A percentile compares a stretch with the other conserved stretches of the same genome.
Evolutionary conservation across 1,139 yeast genomes (phyloP).

Genomic region (Ogataea hybrid): DNA sequence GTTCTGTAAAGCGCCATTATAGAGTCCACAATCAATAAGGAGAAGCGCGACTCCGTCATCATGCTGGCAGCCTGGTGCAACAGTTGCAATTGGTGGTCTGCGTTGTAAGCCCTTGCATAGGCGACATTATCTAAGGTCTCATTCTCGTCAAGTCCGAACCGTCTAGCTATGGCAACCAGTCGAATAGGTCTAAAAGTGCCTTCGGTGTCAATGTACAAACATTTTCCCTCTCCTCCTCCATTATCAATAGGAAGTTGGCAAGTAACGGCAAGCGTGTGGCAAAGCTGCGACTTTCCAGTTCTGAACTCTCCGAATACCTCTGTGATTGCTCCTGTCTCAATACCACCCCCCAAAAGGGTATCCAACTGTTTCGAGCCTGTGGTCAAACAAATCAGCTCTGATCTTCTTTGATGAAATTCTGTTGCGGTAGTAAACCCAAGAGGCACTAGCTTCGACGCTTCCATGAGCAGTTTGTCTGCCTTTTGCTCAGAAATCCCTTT

Average conservation of each 20-base stretch:
- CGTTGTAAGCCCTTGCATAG: conserved; percentile 94
- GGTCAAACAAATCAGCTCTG: conserved; percentile 87
- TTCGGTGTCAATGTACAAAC: conserved; percentile 94
- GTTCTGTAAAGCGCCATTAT: conserved; percentile 96
- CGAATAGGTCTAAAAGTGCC: conserved; percentile 90
- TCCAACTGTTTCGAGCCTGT: conserved; percentile 96
- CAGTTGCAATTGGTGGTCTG: conserved; percentile 90
- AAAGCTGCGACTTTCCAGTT: conserved; percentile 95
- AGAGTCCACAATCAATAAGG: conserved; percentile 85
- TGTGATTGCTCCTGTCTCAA: conserved; percentile 96
- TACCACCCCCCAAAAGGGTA: conserved; percentile 92
- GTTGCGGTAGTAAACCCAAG: conserved; percentile 98
- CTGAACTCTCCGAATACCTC: conserved; percentile 97
- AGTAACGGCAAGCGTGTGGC: conserved; percentile 95
- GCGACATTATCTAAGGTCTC: conserved; percentile 97
- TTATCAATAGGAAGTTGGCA: conserved; percentile 95
- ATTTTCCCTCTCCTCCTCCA: conserved; percentile 99
- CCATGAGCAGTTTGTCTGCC: conserved; percentile 80
- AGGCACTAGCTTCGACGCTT: conserved; percentile 86
- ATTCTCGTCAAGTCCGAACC: conserved; percentile 92
- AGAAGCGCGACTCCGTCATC: conserved; percentile 92
- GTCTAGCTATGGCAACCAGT: conserved; percentile 82
- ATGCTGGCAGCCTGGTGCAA: conserved; percentile 88
- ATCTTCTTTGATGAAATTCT: conserved; percentile 86
- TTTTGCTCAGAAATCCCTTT: conserved; percentile 96